A percentile compares a stretch with the other conserved stretches of the same genome.
Conservation (phyloP, 176 grass and related monocot species). For the Poa annua region DNA sequence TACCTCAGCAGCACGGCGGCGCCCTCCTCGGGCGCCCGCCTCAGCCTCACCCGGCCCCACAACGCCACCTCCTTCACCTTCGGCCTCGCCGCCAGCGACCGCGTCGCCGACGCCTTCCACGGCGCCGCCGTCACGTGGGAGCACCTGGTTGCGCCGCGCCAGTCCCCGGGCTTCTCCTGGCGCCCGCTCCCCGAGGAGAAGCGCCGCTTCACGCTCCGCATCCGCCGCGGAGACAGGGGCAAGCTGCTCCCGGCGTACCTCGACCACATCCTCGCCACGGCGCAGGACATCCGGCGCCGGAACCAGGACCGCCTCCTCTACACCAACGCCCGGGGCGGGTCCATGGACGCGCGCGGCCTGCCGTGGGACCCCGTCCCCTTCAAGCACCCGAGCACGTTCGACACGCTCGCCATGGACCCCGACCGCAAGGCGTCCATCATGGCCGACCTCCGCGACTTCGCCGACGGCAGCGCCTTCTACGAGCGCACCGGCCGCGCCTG, state of each 20-base stretch:
- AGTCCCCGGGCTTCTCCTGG: slow-evolving; percentile 71
- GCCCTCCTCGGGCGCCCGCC: slow-evolving; percentile 47
- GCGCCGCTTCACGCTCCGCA: slow-evolving; percentile 87
- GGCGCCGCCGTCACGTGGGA: slow-evolving; percentile 80
- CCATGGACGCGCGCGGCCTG: slow-evolving; percentile 66
- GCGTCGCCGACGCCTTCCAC: slow-evolving; percentile 63
- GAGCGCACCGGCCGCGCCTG: slow-evolving; percentile 76
- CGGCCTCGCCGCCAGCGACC: slow-evolving; percentile 82
- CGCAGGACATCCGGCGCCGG: slow-evolving; percentile 61
- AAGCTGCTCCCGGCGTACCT: slow-evolving; percentile 73
- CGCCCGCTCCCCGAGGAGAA: slow-evolving; percentile 87
- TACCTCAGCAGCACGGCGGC: slow-evolving; percentile 83
- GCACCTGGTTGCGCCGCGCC: slow-evolving; percentile 84
- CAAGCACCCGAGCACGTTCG: slow-evolving; percentile 91
- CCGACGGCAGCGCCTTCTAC: slow-evolving; percentile 62
- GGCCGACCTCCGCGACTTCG: slow-evolving; percentile 79
- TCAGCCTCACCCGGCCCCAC: slow-evolving; percentile 71
- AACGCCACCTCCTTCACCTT: slow-evolving; percentile 91
- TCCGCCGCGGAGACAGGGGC: slow-evolving; percentile 68
- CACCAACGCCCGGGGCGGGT: slow-evolving; percentile 74
- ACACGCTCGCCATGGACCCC: slow-evolving; percentile 92
- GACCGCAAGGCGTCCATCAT: slow-evolving; percentile 58
- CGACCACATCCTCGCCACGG: slow-evolving; percentile 76
- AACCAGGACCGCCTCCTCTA: slow-evolving; percentile 85
- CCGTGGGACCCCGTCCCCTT: slow-evolving; percentile 86